Evolutionary conservation across 805 yeast genomes (phyloP), one percentile per base, ranked within the genome.

Genomic region (Hanseniaspora vineae): DNA sequence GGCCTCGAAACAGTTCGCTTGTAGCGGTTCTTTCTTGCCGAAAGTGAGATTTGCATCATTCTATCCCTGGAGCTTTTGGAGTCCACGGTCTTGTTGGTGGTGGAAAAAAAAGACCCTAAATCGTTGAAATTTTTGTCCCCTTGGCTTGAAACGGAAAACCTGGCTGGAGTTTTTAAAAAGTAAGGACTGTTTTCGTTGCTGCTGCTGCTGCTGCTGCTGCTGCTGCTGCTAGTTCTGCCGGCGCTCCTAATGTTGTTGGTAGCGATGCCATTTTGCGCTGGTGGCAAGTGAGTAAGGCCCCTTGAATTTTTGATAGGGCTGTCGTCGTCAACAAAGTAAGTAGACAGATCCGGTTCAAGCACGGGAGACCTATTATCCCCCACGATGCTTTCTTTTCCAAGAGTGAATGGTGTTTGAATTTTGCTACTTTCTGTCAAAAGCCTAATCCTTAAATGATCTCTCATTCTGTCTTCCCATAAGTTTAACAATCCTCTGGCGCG

Each of bases 1-100:
- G 71, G 72, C 10, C 67, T 61, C 20, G 51, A 50, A 31, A 64
- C 61, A 2, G 64, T 60, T 44, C 60, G 60, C 13, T 65, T 60
- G 44, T 66, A 69, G 39, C 59, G 65, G 10, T 56, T 54, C 40
- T 54, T 66, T 55, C 65, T 55, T 2, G 68, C 70, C 44, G 66
- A 68, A 51, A 66, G 57, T 39, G 65, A 58, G 39, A 59, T 57
- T 31, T 58, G 52, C 50, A 63, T 66, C n/a, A 66, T 57, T 13
- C 61, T 49, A 44, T 62, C 68, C 31, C 69, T 64, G 2, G 70
- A 70, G 11, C 67, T 64, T 9, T 63, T 55, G 19, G 46, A 49
- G 13, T 14, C 47, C 18, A 53, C 51, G 20, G 48, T 8, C 2
- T 46, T 35, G 11, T 39, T 33, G n/a, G 31, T 47, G 10, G 42